These are phyloP conservation scores for Collybiopsis luxurians DNA, from an alignment of 768 basidiomycete species.

Conservation along the genomic window DNA sequence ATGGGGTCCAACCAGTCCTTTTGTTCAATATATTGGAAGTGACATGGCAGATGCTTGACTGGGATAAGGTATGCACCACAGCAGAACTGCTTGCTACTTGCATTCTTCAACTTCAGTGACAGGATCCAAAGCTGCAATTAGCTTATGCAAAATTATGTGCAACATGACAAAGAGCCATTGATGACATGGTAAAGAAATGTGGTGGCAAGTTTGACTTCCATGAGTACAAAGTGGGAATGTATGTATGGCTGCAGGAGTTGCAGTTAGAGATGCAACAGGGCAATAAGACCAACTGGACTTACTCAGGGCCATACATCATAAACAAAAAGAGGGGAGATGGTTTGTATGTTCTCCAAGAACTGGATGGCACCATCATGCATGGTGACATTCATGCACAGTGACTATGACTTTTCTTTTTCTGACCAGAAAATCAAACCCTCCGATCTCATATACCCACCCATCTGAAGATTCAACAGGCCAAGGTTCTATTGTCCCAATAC, in stretches of 20 bases:
- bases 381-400: conserved; percentile 1
- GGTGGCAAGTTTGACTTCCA: conserved; percentile 11
- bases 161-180: conserved; percentile 15
- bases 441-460: too few species aligned
- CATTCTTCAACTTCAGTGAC: conserved; percentile 17
- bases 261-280: conserved; percentile 25
- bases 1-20: conserved; percentile 26
- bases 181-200: conserved; percentile 18
- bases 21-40: too few species aligned
- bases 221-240: conserved; percentile 23
- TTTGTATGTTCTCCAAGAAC: conserved; percentile 6
- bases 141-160: conserved; percentile 12
- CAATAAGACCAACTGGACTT: conserved; percentile 22
- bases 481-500: too few species aligned
- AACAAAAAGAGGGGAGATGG: conserved; percentile 2
- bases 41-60: conserved; percentile 26
- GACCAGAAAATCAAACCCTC: conserved; percentile 9
- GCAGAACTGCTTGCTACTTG: conserved; percentile 24
- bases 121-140: conserved; percentile 14
- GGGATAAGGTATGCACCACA: conserved; percentile 17
- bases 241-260: conserved; percentile 28
- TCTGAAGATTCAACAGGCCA: too few species aligned
- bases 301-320: conserved; percentile 25
- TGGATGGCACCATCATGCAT: conserved; percentile 1
- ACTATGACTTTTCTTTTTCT: conserved; percentile 3